Base-by-base conservation (phyloP, 1,139 yeast genomes). In the Candida anutae region DNA sequence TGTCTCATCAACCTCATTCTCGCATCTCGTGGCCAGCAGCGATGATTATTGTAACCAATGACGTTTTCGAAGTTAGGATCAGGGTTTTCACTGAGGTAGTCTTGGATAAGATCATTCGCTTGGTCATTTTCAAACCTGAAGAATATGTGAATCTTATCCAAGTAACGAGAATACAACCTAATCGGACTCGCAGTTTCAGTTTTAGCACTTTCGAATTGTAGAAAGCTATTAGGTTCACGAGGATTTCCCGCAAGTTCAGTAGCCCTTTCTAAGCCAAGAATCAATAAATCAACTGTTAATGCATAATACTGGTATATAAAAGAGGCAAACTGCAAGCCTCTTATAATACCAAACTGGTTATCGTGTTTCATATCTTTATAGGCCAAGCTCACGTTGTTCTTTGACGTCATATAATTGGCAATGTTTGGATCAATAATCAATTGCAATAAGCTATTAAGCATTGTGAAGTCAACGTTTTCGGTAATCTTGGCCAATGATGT, bases 301-400 rank as follows among this genome's bases (percentile, higher is more conserved):
- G 97, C 96, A 52, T 88, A 90, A 52, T 76, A 88, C 50, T 93
- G 99, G 46, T 72, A 77, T 3, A 93, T 75, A 53, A 90, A 93
- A 0, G 96, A 78, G 1, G 96, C 73, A 50, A 87, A 93, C 45
- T 85, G 95, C 17, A 90, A 58, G 2, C 98, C 99, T 30, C 94
- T 68, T 13, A 93, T 58, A 35, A 93, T 56, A 17, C 99, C 99
- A 48, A 77, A 78, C 44, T 82, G 88, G 52, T 90, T 90, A 12
- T 83, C 77, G 50, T 87, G 95, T 36, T 77, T 82, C 98, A 93
- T 93, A 50, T 93, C 99, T 49, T 93, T 93, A 52, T 79, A 93
- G 2, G 90, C 69, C 20, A 93, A 46, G 21, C 74, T 72, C 15
- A 88, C 76, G 43, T 90, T 93, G 54, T 85, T 87, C 50, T 88